Evolutionary conservation across 805 yeast genomes (phyloP), one percentile per base, ranked within the genome.

Genomic region (Ogataea sp.): DNA sequence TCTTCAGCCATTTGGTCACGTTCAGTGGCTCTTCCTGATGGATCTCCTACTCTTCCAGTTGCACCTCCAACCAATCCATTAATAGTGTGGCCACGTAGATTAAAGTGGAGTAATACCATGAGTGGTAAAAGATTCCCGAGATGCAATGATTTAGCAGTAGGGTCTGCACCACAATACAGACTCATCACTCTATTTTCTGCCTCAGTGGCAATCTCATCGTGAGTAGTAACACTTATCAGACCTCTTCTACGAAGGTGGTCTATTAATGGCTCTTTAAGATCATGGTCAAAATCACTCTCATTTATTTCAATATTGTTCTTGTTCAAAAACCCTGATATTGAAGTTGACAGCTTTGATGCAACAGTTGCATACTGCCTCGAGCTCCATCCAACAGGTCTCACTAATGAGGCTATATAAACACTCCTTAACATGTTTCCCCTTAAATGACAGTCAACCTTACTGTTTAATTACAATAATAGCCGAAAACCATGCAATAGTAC

Each of bases 11-110:
- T 70, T 14, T 61, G 65, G 10, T 62, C 58, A 41, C 98, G 69
- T 53, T 88, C 97, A 0, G 89, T 75, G 0, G 71, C 64, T 49
- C 96, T 70, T 0, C 97, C 98, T 39, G 96, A 85, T 7, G 98
- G 98, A 58, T 93, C 98, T 7, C 98, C 98, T 2, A 93, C 95
- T 11, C 75, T 73, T 8, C 96, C 97, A 0, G 98, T 93, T 6
- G 97, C 98, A 20, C 95, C 95, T 16, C 96, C 96, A 15, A 93
- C 88, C 6, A 90, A 59, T 0, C 90, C 87, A 6, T 80, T 76
- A n/a, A 87, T 76, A 43, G 75, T 73, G 56, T 88, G 96, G 2
- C 98, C 98, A 26, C 93, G 66, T 25, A 88, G 61, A 45, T 77
- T 78, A 58, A 88, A 88, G 59, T 93, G 96, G 33, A 93, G 64